Percentiles rank a stretch among this genome's conserved stretches.
Conservation (phyloP, 1,284 basidiomycete genomes). For the Irpex rosettiformis region DNA sequence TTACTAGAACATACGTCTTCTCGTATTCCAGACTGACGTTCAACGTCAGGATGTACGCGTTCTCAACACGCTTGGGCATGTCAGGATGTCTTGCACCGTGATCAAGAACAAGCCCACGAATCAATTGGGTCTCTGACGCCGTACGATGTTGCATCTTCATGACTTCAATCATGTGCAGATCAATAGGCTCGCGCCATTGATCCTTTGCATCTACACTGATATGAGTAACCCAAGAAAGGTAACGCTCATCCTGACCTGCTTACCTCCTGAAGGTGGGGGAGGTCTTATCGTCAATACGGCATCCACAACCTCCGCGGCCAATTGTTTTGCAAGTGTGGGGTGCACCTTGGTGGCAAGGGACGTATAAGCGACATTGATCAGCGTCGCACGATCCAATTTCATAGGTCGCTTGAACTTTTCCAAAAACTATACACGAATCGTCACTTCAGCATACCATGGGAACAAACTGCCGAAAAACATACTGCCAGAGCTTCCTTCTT, state of each 20-base stretch:
- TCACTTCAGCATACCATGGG: constrained; percentile 5
- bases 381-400: constrained; percentile 82
- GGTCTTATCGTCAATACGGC: constrained; percentile 90
- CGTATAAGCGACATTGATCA: constrained; percentile 92
- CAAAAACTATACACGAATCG: constrained; percentile 64
- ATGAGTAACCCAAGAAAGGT: constrained; percentile 8
- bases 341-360: constrained; percentile 95
- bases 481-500: constrained; percentile 92
- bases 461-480: constrained; percentile 31
- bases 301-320: constrained; percentile 93
- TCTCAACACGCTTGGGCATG: constrained; percentile 98
- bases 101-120: constrained; percentile 93
- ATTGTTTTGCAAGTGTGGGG: constrained; percentile 78
- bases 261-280: constrained; percentile 58
- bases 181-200: constrained; percentile 85
- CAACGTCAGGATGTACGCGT: constrained; percentile 92
- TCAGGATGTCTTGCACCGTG: constrained; percentile 98
- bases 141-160: constrained; percentile 99
- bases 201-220: constrained; percentile 47
- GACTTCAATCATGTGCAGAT: constrained; percentile 99
- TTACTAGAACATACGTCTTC: constrained; percentile 87
- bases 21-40: constrained; percentile 99
- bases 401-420: constrained; percentile 82
- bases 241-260: not conserved
- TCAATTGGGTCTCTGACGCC: constrained; percentile 96